phyloP scores from a whole-genome alignment of 306 rosid genomes.

The apple (Malus domestica) region DNA sequence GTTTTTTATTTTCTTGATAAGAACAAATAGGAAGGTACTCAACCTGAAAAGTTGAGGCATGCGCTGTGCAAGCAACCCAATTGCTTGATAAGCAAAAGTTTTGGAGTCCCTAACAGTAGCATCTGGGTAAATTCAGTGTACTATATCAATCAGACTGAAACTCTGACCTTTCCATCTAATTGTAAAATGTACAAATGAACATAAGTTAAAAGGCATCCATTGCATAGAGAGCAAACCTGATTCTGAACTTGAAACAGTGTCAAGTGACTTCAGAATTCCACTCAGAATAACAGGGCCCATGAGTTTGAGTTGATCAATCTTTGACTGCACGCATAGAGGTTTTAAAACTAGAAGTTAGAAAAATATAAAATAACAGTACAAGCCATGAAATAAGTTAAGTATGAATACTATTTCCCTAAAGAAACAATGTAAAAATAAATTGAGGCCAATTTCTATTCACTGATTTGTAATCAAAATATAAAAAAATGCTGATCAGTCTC shows the following conservation, averaged over 20 bases:
- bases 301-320: constrained; percentile 71
- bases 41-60: constrained; percentile 93
- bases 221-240: constrained; percentile 47
- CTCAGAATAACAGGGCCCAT: constrained; percentile 91
- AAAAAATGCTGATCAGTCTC: not conserved
- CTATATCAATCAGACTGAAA: constrained; percentile 8
- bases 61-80: constrained; percentile 86
- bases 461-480: not conserved
- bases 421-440: not conserved
- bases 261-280: constrained; percentile 90
- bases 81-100: constrained; percentile 83
- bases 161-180: constrained; percentile 7
- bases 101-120: constrained; percentile 67
- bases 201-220: constrained; percentile 2
- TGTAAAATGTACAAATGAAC: constrained; percentile 1
- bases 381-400: not conserved
- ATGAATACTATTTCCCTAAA: not conserved
- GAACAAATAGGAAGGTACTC: not conserved
- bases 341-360: constrained; percentile 6
- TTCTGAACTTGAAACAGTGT: constrained; percentile 54
- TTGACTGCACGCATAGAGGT: constrained; percentile 55
- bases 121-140: constrained; percentile 46
- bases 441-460: not conserved
- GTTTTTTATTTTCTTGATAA: not conserved
- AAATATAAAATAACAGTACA: not conserved